phyloP scores from a whole-genome alignment of 2,329 filamentous ascomycete species.

The Fusarium devonianum region DNA sequence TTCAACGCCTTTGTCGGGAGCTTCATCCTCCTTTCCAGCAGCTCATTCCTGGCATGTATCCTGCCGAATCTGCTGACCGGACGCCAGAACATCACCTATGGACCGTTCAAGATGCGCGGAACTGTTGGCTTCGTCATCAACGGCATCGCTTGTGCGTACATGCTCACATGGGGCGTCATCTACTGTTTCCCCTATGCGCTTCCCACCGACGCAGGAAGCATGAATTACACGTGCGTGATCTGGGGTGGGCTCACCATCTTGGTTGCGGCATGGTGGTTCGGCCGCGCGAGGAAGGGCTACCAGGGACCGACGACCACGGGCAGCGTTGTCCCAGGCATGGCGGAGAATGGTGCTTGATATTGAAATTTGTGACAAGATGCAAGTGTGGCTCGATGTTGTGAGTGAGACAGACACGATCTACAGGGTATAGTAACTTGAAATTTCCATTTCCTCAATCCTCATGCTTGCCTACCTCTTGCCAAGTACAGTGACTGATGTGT shows the following conservation, averaged over 20 bases:
- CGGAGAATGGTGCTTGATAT: constrained; percentile 28
- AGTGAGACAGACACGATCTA: constrained; percentile 1
- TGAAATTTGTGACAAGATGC: constrained; percentile 28
- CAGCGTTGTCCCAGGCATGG: constrained; percentile 30
- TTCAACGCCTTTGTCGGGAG: constrained; percentile 71
- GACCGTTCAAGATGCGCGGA: constrained; percentile 64
- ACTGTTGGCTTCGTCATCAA: constrained; percentile 59
- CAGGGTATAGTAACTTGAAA: not conserved
- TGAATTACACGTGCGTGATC: constrained; percentile 62
- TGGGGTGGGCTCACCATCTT: constrained; percentile 52
- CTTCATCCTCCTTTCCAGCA: constrained; percentile 49
- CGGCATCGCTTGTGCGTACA: constrained; percentile 61
- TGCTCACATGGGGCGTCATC: constrained; percentile 67
- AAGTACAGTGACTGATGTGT: too few relatives aligned
- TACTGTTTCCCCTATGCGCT: constrained; percentile 65
- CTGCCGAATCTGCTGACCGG: constrained; percentile 61
- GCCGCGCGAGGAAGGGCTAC: constrained; percentile 40
- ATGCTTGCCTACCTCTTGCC: too few relatives aligned
- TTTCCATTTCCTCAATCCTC: too few relatives aligned
- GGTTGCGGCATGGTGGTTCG: constrained; percentile 52
- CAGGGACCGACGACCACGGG: constrained; percentile 36
- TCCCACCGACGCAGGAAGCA: constrained; percentile 54
- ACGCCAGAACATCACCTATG: constrained; percentile 51
- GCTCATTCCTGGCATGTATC: constrained; percentile 66
- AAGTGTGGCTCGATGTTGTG: not conserved